These are phyloP conservation scores for Mucor sp. DNA, from an alignment of 371 early-diverging fungal genomes.

Conservation along the genomic window DNA sequence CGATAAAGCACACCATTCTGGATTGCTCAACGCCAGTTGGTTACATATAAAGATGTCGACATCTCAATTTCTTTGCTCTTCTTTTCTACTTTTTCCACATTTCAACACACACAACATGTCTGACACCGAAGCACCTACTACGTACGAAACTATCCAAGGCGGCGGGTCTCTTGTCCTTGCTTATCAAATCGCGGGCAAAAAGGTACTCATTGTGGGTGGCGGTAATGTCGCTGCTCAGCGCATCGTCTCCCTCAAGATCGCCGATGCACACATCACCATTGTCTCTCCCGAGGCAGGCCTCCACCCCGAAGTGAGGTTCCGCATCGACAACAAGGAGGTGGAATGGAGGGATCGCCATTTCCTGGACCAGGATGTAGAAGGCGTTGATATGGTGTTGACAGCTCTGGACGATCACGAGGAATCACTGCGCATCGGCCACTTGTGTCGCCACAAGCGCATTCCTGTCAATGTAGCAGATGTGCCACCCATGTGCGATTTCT, in stretches of 20 bases:
- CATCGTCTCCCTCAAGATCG: conserved; percentile 75
- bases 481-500: conserved; percentile 89
- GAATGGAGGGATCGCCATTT: conserved; percentile 64
- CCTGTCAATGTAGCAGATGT: conserved; percentile 95
- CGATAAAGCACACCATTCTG: not conserved
- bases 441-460: conserved; percentile 68
- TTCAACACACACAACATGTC: conserved; percentile 5
- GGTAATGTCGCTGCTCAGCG: conserved; percentile 82
- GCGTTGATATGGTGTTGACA: conserved; percentile 75
- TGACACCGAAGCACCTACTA: not conserved
- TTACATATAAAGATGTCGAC: not conserved
- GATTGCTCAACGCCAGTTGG: not conserved
- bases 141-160: conserved; percentile 50
- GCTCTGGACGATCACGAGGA: conserved; percentile 79
- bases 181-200: conserved; percentile 69
- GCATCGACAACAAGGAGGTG: conserved; percentile 64
- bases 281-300: conserved; percentile 70
- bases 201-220: conserved; percentile 84
- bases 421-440: conserved; percentile 68
- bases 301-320: conserved; percentile 63
- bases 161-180: conserved; percentile 85
- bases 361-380: conserved; percentile 56
- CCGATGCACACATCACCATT: conserved; percentile 77
- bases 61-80: not conserved
- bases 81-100: not conserved